Evolutionary conservation across 2,329 filamentous ascomycete species (phyloP).

Genomic region (Aspergillus uvarum): DNA sequence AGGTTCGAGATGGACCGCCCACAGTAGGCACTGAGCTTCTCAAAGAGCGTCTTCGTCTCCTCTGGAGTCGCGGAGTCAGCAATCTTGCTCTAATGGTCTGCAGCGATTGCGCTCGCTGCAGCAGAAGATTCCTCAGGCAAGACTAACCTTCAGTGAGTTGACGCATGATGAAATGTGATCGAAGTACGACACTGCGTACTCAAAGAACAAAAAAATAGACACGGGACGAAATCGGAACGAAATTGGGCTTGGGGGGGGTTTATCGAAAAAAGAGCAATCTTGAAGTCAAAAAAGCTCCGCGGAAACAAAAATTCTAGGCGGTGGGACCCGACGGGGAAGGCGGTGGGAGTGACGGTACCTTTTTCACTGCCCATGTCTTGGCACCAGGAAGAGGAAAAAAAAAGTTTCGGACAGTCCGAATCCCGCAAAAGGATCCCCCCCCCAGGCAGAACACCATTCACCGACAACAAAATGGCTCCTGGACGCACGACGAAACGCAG

Average conservation of each 20-base stretch:
- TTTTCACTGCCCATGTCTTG: slow-evolving; percentile 28
- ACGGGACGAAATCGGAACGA: neutral
- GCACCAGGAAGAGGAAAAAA: slow-evolving; percentile 24
- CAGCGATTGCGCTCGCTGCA: neutral
- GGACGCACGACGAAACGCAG: slow-evolving; percentile 51
- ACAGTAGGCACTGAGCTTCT: slow-evolving; percentile 92
- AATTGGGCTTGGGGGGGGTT: neutral
- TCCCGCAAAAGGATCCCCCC: neutral
- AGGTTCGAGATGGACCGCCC: slow-evolving; percentile 82
- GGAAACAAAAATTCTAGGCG: slow-evolving; percentile 23
- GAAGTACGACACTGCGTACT: neutral
- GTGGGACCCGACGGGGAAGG: slow-evolving; percentile 1
- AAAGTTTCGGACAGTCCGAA: slow-evolving; percentile 20
- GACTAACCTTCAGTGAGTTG: slow-evolving; percentile 64
- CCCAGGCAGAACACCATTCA: neutral
- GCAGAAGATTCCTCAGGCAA: neutral
- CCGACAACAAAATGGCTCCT: slow-evolving; percentile 43
- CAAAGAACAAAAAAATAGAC: neutral
- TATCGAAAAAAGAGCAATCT: neutral
- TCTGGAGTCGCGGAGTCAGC: slow-evolving; percentile 7
- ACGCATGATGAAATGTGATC: slow-evolving; percentile 57
- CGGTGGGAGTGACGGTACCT: slow-evolving; percentile 21
- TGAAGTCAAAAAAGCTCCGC: slow-evolving; percentile 19
- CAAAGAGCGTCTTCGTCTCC: slow-evolving; percentile 70
- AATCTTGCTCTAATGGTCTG: neutral